phyloP scores from a whole-genome alignment of 2,329 filamentous ascomycete species.

The Seiridium unicorne region DNA sequence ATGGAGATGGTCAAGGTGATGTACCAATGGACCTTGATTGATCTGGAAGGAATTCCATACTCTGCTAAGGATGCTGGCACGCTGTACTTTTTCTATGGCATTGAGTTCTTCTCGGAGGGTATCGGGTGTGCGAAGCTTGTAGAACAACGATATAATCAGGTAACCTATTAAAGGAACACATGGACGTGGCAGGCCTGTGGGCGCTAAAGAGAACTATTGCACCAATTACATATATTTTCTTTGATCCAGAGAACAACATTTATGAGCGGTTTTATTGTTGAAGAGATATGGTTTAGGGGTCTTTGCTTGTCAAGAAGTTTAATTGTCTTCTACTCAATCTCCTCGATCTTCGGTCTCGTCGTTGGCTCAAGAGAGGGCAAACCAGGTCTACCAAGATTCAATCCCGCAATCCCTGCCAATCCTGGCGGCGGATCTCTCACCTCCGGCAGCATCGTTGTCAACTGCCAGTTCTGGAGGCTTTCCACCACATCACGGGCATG shows the following conservation, averaged over 20 bases:
- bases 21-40: not conserved
- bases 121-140: too few relatives aligned
- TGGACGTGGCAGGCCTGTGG: too few relatives aligned
- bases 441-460: conserved; percentile 47
- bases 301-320: not conserved
- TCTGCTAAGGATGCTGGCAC: not conserved
- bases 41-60: not conserved
- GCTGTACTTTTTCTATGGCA: not conserved
- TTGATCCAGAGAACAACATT: too few relatives aligned
- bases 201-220: too few relatives aligned
- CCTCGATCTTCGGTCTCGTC: conserved; percentile 27
- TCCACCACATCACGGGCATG: conserved; percentile 68
- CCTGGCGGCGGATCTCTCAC: conserved; percentile 18
- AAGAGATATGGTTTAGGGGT: too few relatives aligned
- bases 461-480: conserved; percentile 61
- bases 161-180: too few relatives aligned
- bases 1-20: not conserved
- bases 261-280: too few relatives aligned
- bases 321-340: conserved; percentile 23
- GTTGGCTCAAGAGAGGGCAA: conserved; percentile 3
- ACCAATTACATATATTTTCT: too few relatives aligned
- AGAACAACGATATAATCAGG: too few relatives aligned
- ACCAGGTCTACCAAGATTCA: conserved; percentile 28
- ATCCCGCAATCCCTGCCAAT: conserved; percentile 34
- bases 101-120: too few relatives aligned